These are phyloP conservation scores for Fusarium nisikadoi DNA, from an alignment of 2,329 filamentous ascomycete species.

Conservation along the genomic window DNA sequence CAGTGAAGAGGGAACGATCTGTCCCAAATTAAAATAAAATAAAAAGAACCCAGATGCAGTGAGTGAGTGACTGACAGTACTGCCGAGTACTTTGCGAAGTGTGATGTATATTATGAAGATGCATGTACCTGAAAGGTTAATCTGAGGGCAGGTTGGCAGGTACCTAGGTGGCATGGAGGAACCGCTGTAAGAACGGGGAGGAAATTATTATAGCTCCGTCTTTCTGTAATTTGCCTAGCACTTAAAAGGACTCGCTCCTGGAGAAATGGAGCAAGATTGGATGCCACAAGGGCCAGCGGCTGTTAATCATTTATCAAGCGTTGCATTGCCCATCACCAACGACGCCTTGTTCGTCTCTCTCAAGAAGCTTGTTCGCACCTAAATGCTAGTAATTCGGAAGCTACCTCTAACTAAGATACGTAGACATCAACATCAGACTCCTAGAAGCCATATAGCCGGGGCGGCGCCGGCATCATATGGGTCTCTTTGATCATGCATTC, in stretches of 20 bases:
- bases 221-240: conserved; percentile 15
- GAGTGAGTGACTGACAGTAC: not conserved
- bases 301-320: not conserved
- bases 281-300: conserved; percentile 8
- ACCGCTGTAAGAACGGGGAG: not conserved
- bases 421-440: conserved; percentile 3
- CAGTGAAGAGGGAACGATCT: conserved; percentile 14
- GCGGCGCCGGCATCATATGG: conserved; percentile 16
- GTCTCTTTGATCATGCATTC: conserved; percentile 23
- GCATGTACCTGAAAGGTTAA: conserved; percentile 20
- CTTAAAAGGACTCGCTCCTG: conserved; percentile 20
- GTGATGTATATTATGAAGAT: not conserved
- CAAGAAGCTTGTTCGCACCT: not conserved
- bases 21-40: not conserved
- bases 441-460: conserved; percentile 7
- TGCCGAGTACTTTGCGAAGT: conserved; percentile 20
- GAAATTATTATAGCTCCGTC: not conserved
- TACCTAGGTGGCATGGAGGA: not conserved
- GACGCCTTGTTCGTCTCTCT: not conserved
- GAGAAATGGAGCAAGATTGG: conserved; percentile 18
- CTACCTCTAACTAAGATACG: not conserved
- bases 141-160: not conserved
- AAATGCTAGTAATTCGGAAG: not conserved
- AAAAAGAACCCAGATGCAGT: not conserved
- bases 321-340: not conserved